Evolutionary conservation across 1,284 basidiomycete genomes (phyloP).

Genomic region (Ceratobasidium papillatum): DNA sequence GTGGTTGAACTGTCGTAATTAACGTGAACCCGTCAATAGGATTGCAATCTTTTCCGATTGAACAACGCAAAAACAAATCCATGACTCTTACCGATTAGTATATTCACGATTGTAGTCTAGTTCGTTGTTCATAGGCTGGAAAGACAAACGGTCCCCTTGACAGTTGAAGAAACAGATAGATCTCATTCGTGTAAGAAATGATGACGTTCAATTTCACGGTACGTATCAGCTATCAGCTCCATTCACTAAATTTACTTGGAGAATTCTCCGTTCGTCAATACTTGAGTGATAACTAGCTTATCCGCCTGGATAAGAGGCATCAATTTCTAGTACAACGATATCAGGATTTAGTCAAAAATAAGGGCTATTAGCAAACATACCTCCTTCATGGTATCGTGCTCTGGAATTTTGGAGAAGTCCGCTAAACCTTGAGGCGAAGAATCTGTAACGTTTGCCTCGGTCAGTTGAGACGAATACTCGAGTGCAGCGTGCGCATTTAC

Average conservation of each 20-base stretch:
- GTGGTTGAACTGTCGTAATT: too few relatives aligned
- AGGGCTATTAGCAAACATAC: neutral
- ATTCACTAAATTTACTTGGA: conserved; percentile 15
- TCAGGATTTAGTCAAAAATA: neutral
- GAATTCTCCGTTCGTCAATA: conserved; percentile 35
- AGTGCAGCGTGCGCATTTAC: neutral
- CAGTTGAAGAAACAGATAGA: too few relatives aligned
- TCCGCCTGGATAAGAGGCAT: conserved; percentile 37
- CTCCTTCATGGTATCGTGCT: conserved; percentile 40
- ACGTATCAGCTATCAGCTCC: conserved; percentile 58
- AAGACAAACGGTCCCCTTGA: too few relatives aligned
- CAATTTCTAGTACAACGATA: conserved; percentile 16
- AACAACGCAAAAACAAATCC: too few relatives aligned
- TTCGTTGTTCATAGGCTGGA: too few relatives aligned
- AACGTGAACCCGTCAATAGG: too few relatives aligned
- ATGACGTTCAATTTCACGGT: too few relatives aligned
- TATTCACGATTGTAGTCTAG: too few relatives aligned
- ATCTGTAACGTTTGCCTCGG: neutral
- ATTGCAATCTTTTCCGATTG: too few relatives aligned
- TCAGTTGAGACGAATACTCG: neutral
- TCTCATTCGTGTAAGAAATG: too few relatives aligned
- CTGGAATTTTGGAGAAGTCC: conserved; percentile 29
- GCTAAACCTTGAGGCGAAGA: conserved; percentile 32
- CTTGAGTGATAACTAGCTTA: conserved; percentile 38
- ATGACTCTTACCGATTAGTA: too few relatives aligned